Percentiles rank a stretch among this genome's conserved stretches.
Conservation (phyloP, 495 filamentous ascomycete species). For the Aspergillus baeticus region DNA sequence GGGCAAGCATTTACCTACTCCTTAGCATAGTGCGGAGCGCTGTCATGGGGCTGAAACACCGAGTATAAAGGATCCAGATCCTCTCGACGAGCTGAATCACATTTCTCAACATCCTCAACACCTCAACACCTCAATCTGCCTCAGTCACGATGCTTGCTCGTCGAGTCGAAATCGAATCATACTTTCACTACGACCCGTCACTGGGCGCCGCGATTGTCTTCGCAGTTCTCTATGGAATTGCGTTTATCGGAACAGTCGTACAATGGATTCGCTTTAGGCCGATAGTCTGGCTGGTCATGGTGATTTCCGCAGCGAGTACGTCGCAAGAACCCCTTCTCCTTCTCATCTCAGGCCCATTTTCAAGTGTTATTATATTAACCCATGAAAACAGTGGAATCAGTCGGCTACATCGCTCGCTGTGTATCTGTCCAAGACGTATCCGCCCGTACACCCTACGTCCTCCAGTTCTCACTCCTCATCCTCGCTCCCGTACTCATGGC, state of each 20-base stretch:
- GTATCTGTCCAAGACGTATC: constrained; percentile 32
- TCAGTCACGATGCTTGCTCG: neutral
- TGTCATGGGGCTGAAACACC: too few relatives aligned
- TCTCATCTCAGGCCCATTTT: too few relatives aligned
- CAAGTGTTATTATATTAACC: neutral
- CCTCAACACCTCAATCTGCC: constrained; percentile 40
- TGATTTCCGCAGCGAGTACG: constrained; percentile 44
- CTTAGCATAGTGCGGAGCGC: too few relatives aligned
- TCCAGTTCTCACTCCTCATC: constrained; percentile 39
- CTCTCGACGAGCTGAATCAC: neutral
- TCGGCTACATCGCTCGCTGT: constrained; percentile 42
- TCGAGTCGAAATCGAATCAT: neutral
- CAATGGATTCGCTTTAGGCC: constrained; percentile 41
- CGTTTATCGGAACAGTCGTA: constrained; percentile 33
- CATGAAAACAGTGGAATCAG: constrained; percentile 44
- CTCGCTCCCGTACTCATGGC: constrained; percentile 48
- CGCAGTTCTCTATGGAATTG: constrained; percentile 43
- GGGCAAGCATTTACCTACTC: too few relatives aligned
- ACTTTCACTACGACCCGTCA: constrained; percentile 52
- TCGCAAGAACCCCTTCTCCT: neutral
- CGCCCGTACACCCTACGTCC: constrained; percentile 27
- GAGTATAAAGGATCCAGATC: neutral
- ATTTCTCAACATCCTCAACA: constrained; percentile 29
- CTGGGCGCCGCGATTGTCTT: constrained; percentile 48
- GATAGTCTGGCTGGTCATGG: constrained; percentile 47